phyloP scores from a whole-genome alignment of 495 filamentous ascomycete genomes.

The Aspergillus sclerotioniger region DNA sequence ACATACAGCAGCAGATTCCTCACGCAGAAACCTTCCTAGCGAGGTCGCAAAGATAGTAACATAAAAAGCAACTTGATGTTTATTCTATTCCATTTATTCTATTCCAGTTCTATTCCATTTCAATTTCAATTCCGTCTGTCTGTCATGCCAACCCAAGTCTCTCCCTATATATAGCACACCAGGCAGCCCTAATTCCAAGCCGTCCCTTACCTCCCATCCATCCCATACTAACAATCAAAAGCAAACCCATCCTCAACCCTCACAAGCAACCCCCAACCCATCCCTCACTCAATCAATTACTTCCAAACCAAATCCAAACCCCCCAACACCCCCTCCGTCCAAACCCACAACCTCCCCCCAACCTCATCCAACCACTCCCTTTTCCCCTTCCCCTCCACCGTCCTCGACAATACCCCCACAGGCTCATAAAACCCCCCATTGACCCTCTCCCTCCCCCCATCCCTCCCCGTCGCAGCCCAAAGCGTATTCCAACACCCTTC shows the following conservation, averaged over 20 bases:
- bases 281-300: not conserved
- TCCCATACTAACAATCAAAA: no score
- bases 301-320: constrained; percentile 3
- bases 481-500: constrained; percentile 55
- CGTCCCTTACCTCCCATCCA: no score
- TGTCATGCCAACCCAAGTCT: no score
- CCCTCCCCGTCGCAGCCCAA: constrained; percentile 47
- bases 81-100: no score
- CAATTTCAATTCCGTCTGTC: no score
- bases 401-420: constrained; percentile 35
- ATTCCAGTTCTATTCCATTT: no score
- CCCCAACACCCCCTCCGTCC: constrained; percentile 39
- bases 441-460: constrained; percentile 22
- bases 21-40: no score
- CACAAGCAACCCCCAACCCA: not conserved
- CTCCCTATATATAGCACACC: no score
- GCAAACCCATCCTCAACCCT: not conserved
- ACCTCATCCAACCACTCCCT: constrained; percentile 37
- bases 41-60: no score
- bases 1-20: no score
- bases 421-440: constrained; percentile 52
- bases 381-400: constrained; percentile 16
- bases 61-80: no score
- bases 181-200: no score
- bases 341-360: constrained; percentile 53